Evolutionary conservation across 2,329 filamentous ascomycete species (phyloP), one percentile per base, ranked within the genome.

Genomic region (Akanthomyces dipterigenus): DNA sequence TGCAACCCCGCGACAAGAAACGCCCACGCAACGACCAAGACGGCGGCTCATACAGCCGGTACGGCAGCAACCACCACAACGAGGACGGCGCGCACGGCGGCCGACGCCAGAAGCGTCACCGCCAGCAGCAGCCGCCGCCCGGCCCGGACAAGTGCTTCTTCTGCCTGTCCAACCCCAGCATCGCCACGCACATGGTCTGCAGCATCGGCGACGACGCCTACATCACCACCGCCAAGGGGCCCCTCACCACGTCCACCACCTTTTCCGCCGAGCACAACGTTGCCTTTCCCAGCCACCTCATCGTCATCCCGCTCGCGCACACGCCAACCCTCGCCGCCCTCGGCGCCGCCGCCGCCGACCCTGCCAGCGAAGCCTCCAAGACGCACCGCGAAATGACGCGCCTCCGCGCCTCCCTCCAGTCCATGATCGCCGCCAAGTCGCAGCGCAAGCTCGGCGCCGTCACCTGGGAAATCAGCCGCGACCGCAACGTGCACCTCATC

Each of bases 101-200:
- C 48, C 75, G 78, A 14, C 74, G 76, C 11, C 75, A 76, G 16
- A 73, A 76, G 48, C 82, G 81, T 67, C 78, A 79, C 16, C 76
- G 76, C 1, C 76, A 72, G 42, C 61, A 75, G 72, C 69, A 80
- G 6, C 86, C 87, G 14, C 86, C 85, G 7, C 86, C 86, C 0
- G 86, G 87, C 0, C 91, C 91, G 2, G 87, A 88, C 57, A 83
- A 88, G 69, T 99, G 95, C 76, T 99, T 95, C 79, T 98, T 99
- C 78, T 99, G 95, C 71, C 82, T 99, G 12, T 93, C 91, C 6
- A 97, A 96, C 72, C 86, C 89, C 6, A 89, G 88, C 63, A 79
- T 95, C 49, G 89, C 90, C 57, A 88, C 88, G 1, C 93, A 99
- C 75, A 89, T 99, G 74, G 88, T 97, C 68, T 89, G 89, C 65